Conservation (phyloP, 1,139 yeast species). For the Debaryomyces coudertii region DNA sequence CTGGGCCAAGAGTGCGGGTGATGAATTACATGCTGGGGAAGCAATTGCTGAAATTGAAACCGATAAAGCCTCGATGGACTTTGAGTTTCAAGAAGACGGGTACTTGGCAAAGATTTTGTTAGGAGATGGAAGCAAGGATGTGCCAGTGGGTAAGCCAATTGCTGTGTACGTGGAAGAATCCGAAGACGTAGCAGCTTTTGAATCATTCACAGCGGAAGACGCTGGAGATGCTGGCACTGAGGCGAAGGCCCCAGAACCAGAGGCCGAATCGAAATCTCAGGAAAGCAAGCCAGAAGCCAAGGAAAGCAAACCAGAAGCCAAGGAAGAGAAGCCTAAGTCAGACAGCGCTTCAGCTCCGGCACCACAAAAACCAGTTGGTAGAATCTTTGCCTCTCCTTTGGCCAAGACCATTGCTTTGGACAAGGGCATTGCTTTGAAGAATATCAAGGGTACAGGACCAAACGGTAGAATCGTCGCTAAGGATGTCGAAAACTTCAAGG, state of each 20-base stretch:
- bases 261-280: slow-evolving; percentile 31
- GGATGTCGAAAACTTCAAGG: slow-evolving; percentile 76
- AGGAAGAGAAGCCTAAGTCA: slow-evolving; percentile 27
- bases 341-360: slow-evolving; percentile 24
- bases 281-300: slow-evolving; percentile 26
- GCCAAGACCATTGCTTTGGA: slow-evolving; percentile 95
- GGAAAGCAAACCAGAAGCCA: slow-evolving; percentile 22
- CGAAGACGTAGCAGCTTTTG: slow-evolving; percentile 84
- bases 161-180: slow-evolving; percentile 94
- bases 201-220: slow-evolving; percentile 80
- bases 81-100: slow-evolving; percentile 98
- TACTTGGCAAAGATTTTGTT: slow-evolving; percentile 87
- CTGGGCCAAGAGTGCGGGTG: slow-evolving; percentile 92
- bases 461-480: slow-evolving; percentile 89
- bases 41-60: slow-evolving; percentile 96
- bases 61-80: slow-evolving; percentile 98
- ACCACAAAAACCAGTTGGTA: slow-evolving; percentile 43
- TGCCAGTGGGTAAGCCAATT: slow-evolving; percentile 93
- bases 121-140: slow-evolving; percentile 84
- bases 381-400: slow-evolving; percentile 92
- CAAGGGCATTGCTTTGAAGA: slow-evolving; percentile 84
- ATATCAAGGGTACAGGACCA: slow-evolving; percentile 91
- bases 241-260: slow-evolving; percentile 25
- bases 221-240: slow-evolving; percentile 54
- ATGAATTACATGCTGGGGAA: slow-evolving; percentile 85